Evolutionary conservation across 2,329 filamentous ascomycete genomes (phyloP).

Genomic region (Colletotrichum horii): DNA sequence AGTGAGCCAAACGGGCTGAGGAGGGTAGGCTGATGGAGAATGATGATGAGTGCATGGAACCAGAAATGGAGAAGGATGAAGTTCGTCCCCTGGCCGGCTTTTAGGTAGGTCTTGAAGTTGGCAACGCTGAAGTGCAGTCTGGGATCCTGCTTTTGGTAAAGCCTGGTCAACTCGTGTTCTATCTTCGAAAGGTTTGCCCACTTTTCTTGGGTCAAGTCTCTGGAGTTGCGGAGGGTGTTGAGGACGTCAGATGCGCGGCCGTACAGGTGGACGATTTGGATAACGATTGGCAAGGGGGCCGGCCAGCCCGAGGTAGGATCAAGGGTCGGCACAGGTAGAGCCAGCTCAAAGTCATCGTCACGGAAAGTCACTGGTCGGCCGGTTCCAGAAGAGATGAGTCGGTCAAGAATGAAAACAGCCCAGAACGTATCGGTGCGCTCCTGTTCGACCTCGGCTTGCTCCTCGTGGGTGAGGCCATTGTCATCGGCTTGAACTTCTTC

Average conservation of each 20-base stretch:
- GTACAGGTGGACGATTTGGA: slow-evolving; percentile 85
- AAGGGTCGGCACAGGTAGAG: slow-evolving; percentile 60
- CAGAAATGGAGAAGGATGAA: slow-evolving; percentile 88
- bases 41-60: slow-evolving; percentile 86
- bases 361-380: slow-evolving; percentile 83
- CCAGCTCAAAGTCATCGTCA: slow-evolving; percentile 84
- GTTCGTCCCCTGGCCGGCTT: slow-evolving; percentile 80
- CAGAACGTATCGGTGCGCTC: slow-evolving; percentile 89
- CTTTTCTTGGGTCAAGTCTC: slow-evolving; percentile 77
- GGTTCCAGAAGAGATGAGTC: slow-evolving; percentile 86
- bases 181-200: slow-evolving; percentile 75
- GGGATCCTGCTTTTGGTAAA: slow-evolving; percentile 75
- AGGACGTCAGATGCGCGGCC: slow-evolving; percentile 83
- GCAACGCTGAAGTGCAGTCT: slow-evolving; percentile 82
- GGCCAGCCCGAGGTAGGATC: slow-evolving; percentile 72
- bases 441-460: slow-evolving; percentile 73
- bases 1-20: slow-evolving; percentile 74
- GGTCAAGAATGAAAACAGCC: slow-evolving; percentile 87
- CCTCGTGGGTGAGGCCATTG: slow-evolving; percentile 46
- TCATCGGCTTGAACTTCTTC: slow-evolving; percentile 45
- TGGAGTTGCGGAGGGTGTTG: slow-evolving; percentile 77
- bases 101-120: slow-evolving; percentile 87
- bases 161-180: slow-evolving; percentile 77
- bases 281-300: slow-evolving; percentile 78
- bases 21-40: slow-evolving; percentile 83